Conservation (phyloP, 1,284 basidiomycete genomes). For the Ceratobasidium theobromae region DNA sequence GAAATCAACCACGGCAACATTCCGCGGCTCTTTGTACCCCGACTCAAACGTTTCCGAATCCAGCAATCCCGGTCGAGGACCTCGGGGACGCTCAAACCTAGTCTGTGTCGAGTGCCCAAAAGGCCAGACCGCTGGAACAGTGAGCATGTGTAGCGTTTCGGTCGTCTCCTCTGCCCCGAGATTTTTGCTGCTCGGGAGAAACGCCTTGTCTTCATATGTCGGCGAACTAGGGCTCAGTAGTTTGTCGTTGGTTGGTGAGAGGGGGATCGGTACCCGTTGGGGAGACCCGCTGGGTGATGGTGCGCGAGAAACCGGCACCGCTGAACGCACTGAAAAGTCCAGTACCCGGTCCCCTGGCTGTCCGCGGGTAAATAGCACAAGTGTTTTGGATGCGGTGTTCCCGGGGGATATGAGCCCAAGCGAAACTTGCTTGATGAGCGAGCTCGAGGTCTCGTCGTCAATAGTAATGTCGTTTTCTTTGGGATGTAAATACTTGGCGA, state of each 20-base stretch:
- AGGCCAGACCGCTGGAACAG: slow-evolving; percentile 59
- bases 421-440: slow-evolving; percentile 68
- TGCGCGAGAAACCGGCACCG: slow-evolving; percentile 38
- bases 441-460: slow-evolving; percentile 62
- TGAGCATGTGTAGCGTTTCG: slow-evolving; percentile 65
- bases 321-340: slow-evolving; percentile 74
- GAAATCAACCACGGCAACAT: slow-evolving; percentile 58
- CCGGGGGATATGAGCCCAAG: slow-evolving; percentile 65
- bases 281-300: slow-evolving; percentile 9
- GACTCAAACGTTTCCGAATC: slow-evolving; percentile 60
- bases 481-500: not conserved
- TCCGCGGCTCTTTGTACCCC: slow-evolving; percentile 48
- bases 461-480: slow-evolving; percentile 64
- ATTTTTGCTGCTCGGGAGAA: slow-evolving; percentile 29
- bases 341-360: slow-evolving; percentile 64
- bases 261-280: not conserved
- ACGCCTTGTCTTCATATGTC: slow-evolving; percentile 8
- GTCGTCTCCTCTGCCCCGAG: slow-evolving; percentile 47
- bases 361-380: slow-evolving; percentile 61
- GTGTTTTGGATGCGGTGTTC: slow-evolving; percentile 55
- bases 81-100: slow-evolving; percentile 50
- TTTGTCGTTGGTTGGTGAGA: slow-evolving; percentile 33
- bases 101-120: slow-evolving; percentile 55
- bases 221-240: slow-evolving; percentile 8
- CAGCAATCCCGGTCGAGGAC: slow-evolving; percentile 49